These are phyloP conservation scores for Trametes coccinea DNA, from an alignment of 768 basidiomycete genomes.

Conservation along the genomic window DNA sequence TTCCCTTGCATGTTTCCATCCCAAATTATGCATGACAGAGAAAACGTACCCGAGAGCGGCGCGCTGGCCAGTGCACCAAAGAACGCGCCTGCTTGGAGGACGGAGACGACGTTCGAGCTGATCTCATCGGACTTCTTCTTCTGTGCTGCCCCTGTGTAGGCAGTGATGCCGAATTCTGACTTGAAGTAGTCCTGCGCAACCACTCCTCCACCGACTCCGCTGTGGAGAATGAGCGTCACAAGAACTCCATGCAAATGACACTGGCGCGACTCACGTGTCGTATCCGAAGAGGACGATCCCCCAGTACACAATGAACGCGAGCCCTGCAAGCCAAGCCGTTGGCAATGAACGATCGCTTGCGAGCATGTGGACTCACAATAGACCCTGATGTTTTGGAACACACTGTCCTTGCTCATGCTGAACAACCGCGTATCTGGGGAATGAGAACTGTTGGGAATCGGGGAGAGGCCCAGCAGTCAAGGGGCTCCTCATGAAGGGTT, in stretches of 20 bases:
- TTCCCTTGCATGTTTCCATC: too few relatives aligned
- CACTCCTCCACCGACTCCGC: slow-evolving; percentile 70
- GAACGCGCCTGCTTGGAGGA: slow-evolving; percentile 85
- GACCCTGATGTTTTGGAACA: slow-evolving; percentile 59
- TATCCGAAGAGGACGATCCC: slow-evolving; percentile 85
- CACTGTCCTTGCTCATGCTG: slow-evolving; percentile 8
- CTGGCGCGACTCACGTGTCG: slow-evolving; percentile 53
- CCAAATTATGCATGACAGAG: background rate
- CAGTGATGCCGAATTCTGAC: slow-evolving; percentile 58
- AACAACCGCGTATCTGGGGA: too few relatives aligned
- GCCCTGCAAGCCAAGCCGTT: slow-evolving; percentile 42
- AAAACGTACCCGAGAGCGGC: slow-evolving; percentile 59
- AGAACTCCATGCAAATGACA: background rate
- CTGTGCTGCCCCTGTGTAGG: slow-evolving; percentile 42
- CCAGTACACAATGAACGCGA: slow-evolving; percentile 76
- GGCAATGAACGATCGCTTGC: background rate
- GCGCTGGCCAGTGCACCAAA: slow-evolving; percentile 79
- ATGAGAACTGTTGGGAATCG: too few relatives aligned
- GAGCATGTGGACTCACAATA: slow-evolving; percentile 48
- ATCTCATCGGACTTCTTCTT: slow-evolving; percentile 45
- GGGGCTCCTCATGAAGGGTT: too few relatives aligned
- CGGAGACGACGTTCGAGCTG: slow-evolving; percentile 85
- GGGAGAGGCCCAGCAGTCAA: too few relatives aligned
- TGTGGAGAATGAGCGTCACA: slow-evolving; percentile 27
- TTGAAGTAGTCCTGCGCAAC: slow-evolving; percentile 66